A percentile compares a stretch with the other conserved stretches of the same genome.
These are phyloP conservation scores for Oxyria digyna DNA, from an alignment of 148 eudicot species.

Conservation along the genomic window DNA sequence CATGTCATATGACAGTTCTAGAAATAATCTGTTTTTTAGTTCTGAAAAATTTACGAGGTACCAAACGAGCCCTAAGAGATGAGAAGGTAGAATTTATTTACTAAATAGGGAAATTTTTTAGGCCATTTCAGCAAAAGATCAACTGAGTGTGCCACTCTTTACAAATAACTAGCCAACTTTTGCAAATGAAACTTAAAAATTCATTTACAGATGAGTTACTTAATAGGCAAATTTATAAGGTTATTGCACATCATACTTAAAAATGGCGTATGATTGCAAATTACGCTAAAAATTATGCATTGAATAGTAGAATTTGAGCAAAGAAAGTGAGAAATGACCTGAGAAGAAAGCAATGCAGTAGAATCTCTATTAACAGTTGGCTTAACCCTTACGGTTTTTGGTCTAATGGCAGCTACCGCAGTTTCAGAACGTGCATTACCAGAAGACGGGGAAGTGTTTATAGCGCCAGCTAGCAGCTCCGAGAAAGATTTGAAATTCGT, in stretches of 20 bases:
- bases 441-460: constrained; percentile 22
- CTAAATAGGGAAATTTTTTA: not conserved
- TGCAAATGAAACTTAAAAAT: not conserved
- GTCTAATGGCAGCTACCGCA: constrained; percentile 50
- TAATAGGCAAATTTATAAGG: not conserved
- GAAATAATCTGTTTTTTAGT: too few species aligned
- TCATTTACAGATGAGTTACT: not conserved
- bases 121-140: not conserved
- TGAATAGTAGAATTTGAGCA: not conserved
- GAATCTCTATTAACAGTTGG: constrained; percentile 21
- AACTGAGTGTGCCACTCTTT: not conserved
- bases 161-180: not conserved
- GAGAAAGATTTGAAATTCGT: constrained; percentile 52
- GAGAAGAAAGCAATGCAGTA: constrained; percentile 14
- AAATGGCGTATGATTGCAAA: not conserved
- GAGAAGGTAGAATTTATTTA: not conserved
- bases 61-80: too few species aligned
- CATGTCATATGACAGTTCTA: constrained; percentile 2
- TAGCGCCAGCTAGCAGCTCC: constrained; percentile 45
- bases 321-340: constrained; percentile 14
- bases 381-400: constrained; percentile 59
- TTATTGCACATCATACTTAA: not conserved
- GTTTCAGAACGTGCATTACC: constrained; percentile 19
- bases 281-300: too few species aligned
- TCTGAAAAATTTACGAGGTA: too few species aligned